phyloP scores from a whole-genome alignment of 345 rosid genomes.

The Triadica sebifera region DNA sequence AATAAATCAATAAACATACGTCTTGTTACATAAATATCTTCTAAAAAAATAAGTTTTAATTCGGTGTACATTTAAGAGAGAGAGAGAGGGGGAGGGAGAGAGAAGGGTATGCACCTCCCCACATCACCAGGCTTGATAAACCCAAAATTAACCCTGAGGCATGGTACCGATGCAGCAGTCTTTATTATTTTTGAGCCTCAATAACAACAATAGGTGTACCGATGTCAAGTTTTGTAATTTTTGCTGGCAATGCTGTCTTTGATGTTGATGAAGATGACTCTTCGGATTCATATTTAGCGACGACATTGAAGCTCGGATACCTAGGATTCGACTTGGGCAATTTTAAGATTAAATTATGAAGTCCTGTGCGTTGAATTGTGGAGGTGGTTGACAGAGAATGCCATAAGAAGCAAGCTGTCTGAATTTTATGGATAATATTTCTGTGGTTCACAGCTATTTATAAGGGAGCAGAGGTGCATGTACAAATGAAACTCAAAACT shows the following conservation, averaged over 20 bases:
- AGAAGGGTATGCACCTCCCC: constrained; percentile 52
- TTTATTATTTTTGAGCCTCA: constrained; percentile 75
- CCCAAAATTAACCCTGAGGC: constrained; percentile 71
- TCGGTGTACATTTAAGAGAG: background rate
- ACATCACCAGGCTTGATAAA: constrained; percentile 88
- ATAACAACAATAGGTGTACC: constrained; percentile 71
- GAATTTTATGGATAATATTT: constrained; percentile 28
- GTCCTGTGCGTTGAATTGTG: constrained; percentile 20
- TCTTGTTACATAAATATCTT: no score
- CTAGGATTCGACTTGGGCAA: background rate
- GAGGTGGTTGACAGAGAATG: constrained; percentile 30
- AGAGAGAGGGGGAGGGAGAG: no score
- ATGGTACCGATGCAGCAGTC: constrained; percentile 81
- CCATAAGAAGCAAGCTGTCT: constrained; percentile 27
- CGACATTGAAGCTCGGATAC: background rate
- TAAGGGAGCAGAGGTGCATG: no score
- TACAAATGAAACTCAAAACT: no score
- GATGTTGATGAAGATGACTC: constrained; percentile 18
- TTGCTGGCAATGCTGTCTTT: background rate
- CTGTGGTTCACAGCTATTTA: constrained; percentile 7
- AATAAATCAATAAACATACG: background rate
- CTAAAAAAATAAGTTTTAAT: no score
- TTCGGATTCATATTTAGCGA: constrained; percentile 32
- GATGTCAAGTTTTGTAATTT: constrained; percentile 40
- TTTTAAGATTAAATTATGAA: background rate